Base-by-base conservation (phyloP, 1,284 basidiomycete genomes). In the Papiliotrema nemorosa region DNA sequence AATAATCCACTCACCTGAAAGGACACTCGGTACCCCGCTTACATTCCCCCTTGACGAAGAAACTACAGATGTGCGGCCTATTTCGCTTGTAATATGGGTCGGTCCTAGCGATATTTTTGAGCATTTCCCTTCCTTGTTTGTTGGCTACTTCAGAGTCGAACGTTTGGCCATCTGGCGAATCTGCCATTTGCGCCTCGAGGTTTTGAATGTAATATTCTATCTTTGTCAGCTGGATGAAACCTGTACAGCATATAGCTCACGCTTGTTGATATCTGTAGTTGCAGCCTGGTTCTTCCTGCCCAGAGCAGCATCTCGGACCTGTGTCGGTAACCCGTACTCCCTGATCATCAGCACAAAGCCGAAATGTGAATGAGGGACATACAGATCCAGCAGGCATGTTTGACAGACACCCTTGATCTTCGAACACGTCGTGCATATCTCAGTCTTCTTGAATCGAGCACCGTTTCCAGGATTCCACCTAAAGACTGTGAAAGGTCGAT, bases 341-440 rank as follows among this genome's bases (percentile, higher is more conserved):
- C 72, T 73, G 45, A n/a, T 14, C 14, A 22, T 54, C 39, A 55
- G 48, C 43, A 29, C 29, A 13, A n/a, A n/a, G n/a, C n/a, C n/a
- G n/a, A n/a, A n/a, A n/a, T n/a, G n/a, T n/a, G n/a, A n/a, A n/a
- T n/a, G n/a, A n/a, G n/a, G n/a, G 5, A 62, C 68, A 47, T 39
- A 72, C 53, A 94, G 81, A 71, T 99, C 96, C 31, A 99, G 79
- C 25, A 99, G 79, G 73, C 96, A 98, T 1, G 93, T 97, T 77
- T 98, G 96, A 77, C 96, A 99, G 37, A 96, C 89, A 67, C 98
- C 97, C 80, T 97, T 97, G 64, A 97, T 87, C 79, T 97, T 98
- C 34, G 94, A 90, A 66, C 96, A 98, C 1, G 96, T 97, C 71
- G 96, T 92, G 76, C 96, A 99, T 59, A 98, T 86, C 57, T 97